Conservation (phyloP, 345 rosid genomes). For the Microcos paniculata region DNA sequence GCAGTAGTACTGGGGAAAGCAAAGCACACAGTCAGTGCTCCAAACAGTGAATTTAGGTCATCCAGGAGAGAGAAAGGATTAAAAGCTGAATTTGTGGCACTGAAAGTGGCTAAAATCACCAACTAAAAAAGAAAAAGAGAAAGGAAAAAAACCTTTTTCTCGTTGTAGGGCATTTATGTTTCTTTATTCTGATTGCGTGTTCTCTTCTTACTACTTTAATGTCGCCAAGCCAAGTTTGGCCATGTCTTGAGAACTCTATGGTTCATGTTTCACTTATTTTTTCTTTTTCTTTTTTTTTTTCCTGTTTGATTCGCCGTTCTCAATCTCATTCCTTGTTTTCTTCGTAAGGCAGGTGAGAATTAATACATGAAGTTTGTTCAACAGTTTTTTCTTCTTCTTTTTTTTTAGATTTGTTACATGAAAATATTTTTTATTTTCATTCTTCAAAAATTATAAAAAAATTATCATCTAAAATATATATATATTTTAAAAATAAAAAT, state of each 20-base stretch:
- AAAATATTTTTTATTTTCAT: too few relatives aligned
- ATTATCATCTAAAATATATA: too few relatives aligned
- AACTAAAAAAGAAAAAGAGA: too few relatives aligned
- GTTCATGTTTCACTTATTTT: background rate
- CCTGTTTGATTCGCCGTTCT: too few relatives aligned
- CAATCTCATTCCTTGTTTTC: too few relatives aligned
- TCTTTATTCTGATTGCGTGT: background rate
- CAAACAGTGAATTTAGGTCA: background rate
- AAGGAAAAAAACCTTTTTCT: too few relatives aligned
- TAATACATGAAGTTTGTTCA: background rate
- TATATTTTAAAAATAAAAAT: too few relatives aligned
- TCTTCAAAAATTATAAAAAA: too few relatives aligned
- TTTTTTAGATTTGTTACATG: background rate
- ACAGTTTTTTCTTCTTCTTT: background rate
- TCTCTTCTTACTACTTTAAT: background rate
- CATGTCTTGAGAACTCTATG: background rate
- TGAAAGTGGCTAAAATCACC: background rate
- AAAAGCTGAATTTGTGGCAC: background rate
- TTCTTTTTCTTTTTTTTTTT: background rate
- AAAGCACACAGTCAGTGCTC: background rate
- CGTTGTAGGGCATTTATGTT: background rate
- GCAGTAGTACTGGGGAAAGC: background rate
- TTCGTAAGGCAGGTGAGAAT: background rate
- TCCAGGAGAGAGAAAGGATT: background rate
- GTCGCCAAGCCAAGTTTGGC: too few relatives aligned